Evolutionary conservation across 2,329 filamentous ascomycete species (phyloP), one percentile per base, ranked within the genome.

Genomic region (Botrytis deweyae): DNA sequence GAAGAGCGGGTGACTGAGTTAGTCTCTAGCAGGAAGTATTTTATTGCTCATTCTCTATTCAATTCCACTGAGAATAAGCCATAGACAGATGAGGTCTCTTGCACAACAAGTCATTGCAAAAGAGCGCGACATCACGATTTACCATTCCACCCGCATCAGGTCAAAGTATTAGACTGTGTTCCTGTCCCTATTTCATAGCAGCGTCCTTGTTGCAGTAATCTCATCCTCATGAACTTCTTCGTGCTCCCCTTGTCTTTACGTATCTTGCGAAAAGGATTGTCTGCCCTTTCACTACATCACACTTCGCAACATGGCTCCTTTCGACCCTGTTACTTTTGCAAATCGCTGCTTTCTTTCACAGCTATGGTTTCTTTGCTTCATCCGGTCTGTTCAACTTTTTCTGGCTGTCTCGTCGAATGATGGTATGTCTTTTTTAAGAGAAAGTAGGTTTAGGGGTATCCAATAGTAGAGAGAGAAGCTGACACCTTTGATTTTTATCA

Each of bases 161-260:
- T 58, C 1, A 20, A 18, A 42, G 25, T 7, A 38, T 14, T 10
- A 12, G 16, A 14, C 1, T 55, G 16, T 29, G 36, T n/a, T 25
- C n/a, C 14, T 16, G 4, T 40, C 18, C 36, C 3, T 63, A n/a
- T n/a, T 14, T 58, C 52, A 18, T 7, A 29, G 12, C n/a, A 55
- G n/a, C 52, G 38, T 49, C 4, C 10, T 9, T 38, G 1, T 29
- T 22, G 9, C 25, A 18, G 5, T 16, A 66, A 33, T 72, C 42
- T 42, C 33, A 12, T 40, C 18, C 22, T 65, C 16, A 40, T 22
- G 18, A 64, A 52, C 68, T 52, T 61, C 49, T 72, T 52, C 12
- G 42, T n/a, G 63, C 65, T 55, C 40, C 40, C 72, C 71, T 42
- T 72, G 72, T 36, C 49, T 55, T 36, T 20, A 20, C 33, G 25